phyloP scores from a whole-genome alignment of 164 flowering plant species.

The Berberis thunbergii region DNA sequence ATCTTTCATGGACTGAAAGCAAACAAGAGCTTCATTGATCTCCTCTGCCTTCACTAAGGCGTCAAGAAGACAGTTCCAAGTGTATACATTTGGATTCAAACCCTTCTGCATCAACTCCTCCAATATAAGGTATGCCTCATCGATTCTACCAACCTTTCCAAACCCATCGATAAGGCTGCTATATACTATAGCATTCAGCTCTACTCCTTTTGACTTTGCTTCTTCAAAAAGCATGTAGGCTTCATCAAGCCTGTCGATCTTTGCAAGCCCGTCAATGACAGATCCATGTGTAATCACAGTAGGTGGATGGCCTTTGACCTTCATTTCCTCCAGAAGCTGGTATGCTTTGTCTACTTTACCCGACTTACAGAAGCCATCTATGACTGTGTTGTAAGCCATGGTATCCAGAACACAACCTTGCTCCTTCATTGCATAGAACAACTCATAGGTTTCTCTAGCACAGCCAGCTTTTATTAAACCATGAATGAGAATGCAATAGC shows the following conservation, averaged over 20 bases:
- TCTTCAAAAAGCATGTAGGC: conserved; percentile 97
- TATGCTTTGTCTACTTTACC: conserved; percentile 89
- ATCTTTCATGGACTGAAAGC: conserved; percentile 82
- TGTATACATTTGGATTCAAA: conserved; percentile 65
- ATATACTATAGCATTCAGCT: conserved; percentile 59
- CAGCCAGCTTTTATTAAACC: conserved; percentile 82
- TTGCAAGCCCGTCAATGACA: conserved; percentile 85
- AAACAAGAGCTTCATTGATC: conserved; percentile 76
- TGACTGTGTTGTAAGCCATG: conserved; percentile 73
- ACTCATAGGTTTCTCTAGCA: conserved; percentile 66
- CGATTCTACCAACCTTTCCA: conserved; percentile 89
- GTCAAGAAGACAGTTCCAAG: conserved; percentile 92
- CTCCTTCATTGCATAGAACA: conserved; percentile 77
- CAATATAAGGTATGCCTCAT: conserved; percentile 87
- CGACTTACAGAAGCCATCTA: conserved; percentile 91
- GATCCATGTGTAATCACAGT: conserved; percentile 90
- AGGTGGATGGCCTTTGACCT: conserved; percentile 56
- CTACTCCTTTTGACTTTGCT: conserved; percentile 66
- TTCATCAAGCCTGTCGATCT: conserved; percentile 92
- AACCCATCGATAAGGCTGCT: conserved; percentile 90
- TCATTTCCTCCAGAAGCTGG: conserved; percentile 91
- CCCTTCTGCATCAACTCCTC: conserved; percentile 89
- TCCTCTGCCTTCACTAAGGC: conserved; percentile 83
- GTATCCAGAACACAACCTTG: conserved; percentile 73
- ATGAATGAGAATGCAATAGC: conserved; percentile 77